Evolutionary conservation across 1,139 yeast species (phyloP), one percentile per base, ranked within the genome.

Genomic region (Blastobotrys indianensis): DNA sequence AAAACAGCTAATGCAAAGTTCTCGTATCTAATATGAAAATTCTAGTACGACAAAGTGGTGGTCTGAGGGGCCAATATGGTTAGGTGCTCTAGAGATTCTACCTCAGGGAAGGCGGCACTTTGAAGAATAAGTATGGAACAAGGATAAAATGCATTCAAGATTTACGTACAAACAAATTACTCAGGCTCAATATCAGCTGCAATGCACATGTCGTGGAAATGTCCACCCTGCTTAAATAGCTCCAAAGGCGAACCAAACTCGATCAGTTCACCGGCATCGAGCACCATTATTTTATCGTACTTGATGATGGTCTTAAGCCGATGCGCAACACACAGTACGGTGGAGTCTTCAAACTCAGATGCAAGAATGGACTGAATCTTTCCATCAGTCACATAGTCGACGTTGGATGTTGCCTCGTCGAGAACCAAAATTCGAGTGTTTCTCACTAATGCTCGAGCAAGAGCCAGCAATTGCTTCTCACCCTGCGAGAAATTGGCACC

Each of bases 401-500:
- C 92, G 11, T 85, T 79, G 0, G 94, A 83, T 0, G 95, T 85
- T 16, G 94, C 94, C 64, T 85, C 95, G 62, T 85, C 95, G 49
- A 85, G 65, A 52, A 85, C 80, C 54, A 85, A 67, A 48, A 85
- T 79, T 59, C 75, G 33, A 31, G 25, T 20, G 44, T 77, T 73
- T 52, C 86, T 74, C n/a, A 83, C 87, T 51, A 85, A 68, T 0
- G 94, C 92, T 54, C 94, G 74, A 0, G 92, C 86, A 53, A 85
- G 73, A 1, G 92, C 83, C 48, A 85, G 66, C 52, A 85, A 65
- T 63, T 85, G 94, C 46, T 85, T 74, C 62, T 85, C 92, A 41
- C 94, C 94, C 29, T 83, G 69, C 3, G 90, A 82, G 61, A 80
- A 83, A 60, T 85, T 85, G 17, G 74, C 53, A 33, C 94, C 94